Base-by-base conservation (phyloP, 257 asterid genomes). In the Perilla frutescens region DNA sequence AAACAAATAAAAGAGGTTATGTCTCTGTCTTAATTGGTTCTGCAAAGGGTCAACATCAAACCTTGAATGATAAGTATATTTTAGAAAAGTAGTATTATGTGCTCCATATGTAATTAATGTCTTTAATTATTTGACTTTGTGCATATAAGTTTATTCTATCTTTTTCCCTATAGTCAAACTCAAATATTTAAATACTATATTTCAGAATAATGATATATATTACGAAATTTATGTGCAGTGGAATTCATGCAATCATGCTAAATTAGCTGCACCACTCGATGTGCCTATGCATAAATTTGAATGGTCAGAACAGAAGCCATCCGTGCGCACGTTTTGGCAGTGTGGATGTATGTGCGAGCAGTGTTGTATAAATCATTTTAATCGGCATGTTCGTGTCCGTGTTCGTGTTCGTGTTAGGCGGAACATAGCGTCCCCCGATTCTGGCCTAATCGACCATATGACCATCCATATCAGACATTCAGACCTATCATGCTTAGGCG, bases 31-130 rank as follows among this genome's bases (percentile, higher is more conserved):
- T 56, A 53, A 20, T 20, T 20, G 60, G 57, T 72, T 81, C 57
- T 68, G 3, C 62, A 62, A 68, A 40, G 76, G 73, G 75, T 77
- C 74, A 63, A 40, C 66, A 41, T 81, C 71, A 6, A 71, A 76
- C 73, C 68, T 61, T 62, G 47, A 37, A 49, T 50, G 11, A 36
- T 15, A 8, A 36, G 29, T 34, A 37, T 67, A 65, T 31, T 47
- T 4, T n/a, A 54, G 13, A 36, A 62, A 53, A 20, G 15, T 9
- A 20, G 29, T 50, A 40, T n/a, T 53, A 31, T 62, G 11, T 39
- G 20, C 45, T 37, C 45, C 55, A 51, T 51, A 44, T 29, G 65
- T 66, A 74, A 64, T 48, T 58, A 29, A 48, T 68, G 54, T 5
- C 60, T 13, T 41, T 43, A 43, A 43, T 39, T 64, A 55, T 60